These are phyloP conservation scores for Epicoccum nigrum DNA, from an alignment of 2,329 filamentous ascomycete species.

Conservation along the genomic window DNA sequence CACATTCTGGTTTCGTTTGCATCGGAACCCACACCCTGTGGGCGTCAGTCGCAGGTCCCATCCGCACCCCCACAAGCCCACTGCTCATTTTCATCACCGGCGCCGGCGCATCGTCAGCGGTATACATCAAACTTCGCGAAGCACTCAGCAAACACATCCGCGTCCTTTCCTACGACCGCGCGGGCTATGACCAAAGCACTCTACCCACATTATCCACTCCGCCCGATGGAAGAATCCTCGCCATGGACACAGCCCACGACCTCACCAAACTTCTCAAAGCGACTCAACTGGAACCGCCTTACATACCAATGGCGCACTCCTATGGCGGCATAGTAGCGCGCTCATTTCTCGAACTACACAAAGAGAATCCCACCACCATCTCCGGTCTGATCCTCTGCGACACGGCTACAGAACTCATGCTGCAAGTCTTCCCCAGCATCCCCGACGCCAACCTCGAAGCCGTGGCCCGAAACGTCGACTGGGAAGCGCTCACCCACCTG, in stretches of 20 bases:
- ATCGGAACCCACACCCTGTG: constrained; percentile 9
- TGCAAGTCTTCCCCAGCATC: constrained; percentile 9
- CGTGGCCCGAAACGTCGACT: constrained; percentile 11
- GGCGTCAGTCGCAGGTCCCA: constrained; percentile 6
- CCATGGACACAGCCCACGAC: constrained; percentile 12
- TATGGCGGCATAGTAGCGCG: constrained; percentile 17
- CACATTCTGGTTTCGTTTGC: constrained; percentile 4
- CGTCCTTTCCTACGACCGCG: constrained; percentile 20
- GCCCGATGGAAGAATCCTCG: constrained; percentile 1
- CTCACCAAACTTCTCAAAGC: constrained; percentile 4
- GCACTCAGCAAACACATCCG: constrained; percentile 9
- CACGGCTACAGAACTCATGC: constrained; percentile 17
- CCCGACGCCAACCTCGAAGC: constrained; percentile 3
- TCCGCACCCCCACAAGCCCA: constrained; percentile 1
- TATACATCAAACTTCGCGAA: constrained; percentile 10
- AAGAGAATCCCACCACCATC: not conserved
- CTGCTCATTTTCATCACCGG: constrained; percentile 20
- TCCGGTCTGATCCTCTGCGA: constrained; percentile 10
- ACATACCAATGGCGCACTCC: constrained; percentile 15
- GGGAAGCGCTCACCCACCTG: constrained; percentile 12
- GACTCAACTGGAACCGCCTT: constrained; percentile 11
- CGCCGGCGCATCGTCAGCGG: constrained; percentile 8
- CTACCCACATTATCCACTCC: not conserved
- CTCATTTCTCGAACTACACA: constrained; percentile 7
- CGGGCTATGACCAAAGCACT: constrained; percentile 17